Evolutionary conservation across 164 flowering plant species (phyloP).

Genomic region (Euptelea pleiosperma): DNA sequence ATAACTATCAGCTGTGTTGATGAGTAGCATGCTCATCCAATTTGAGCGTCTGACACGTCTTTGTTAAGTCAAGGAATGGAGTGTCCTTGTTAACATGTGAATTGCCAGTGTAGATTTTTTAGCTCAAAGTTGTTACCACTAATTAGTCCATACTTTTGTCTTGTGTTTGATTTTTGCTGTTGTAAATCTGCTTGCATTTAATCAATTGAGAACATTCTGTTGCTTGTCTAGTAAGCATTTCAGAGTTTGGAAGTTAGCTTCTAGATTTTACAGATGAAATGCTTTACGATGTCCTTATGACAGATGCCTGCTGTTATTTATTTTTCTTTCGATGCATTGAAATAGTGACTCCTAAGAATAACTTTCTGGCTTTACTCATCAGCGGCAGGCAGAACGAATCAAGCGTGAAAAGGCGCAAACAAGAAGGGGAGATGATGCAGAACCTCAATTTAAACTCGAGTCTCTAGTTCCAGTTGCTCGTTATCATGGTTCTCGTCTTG

Average conservation of each 20-base stretch:
- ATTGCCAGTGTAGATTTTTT: too few species aligned
- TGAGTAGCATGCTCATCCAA: too few species aligned
- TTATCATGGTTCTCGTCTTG: constrained; percentile 81
- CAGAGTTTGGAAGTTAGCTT: not conserved
- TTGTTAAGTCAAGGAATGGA: too few species aligned
- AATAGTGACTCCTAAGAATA: not conserved
- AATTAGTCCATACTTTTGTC: too few species aligned
- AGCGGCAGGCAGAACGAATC: constrained; percentile 82
- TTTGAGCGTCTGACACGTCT: too few species aligned
- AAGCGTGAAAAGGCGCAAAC: constrained; percentile 76
- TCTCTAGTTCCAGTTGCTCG: constrained; percentile 67
- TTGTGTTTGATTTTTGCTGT: too few species aligned
- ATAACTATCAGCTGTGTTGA: too few species aligned
- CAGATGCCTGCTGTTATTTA: not conserved
- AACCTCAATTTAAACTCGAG: constrained; percentile 57
- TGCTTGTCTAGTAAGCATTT: not conserved
- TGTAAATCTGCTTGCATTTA: too few species aligned
- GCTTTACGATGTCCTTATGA: not conserved
- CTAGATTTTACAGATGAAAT: not conserved
- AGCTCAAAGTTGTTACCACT: too few species aligned
- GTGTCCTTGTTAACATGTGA: too few species aligned
- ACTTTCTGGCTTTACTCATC: constrained; percentile 19
- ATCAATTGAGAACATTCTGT: not conserved
- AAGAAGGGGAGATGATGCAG: constrained; percentile 80
- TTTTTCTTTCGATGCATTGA: not conserved